phyloP scores from a whole-genome alignment of 2,329 filamentous ascomycete species.

The Stachybotrys echinatus region DNA sequence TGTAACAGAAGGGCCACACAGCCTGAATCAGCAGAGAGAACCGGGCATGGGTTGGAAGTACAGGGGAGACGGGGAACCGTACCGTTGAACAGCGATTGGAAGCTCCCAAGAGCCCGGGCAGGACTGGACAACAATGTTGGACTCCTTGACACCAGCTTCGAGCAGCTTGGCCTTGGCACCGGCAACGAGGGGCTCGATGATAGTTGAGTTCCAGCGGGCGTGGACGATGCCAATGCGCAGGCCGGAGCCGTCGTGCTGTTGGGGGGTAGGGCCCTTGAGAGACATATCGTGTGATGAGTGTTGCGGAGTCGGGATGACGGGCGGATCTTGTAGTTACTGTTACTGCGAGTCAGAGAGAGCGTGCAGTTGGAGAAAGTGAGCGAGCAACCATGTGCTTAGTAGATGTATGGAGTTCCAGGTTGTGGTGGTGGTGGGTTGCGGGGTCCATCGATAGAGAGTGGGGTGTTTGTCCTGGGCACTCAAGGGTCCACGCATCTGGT shows the following conservation, averaged over 20 bases:
- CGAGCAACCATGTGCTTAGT: too few relatives aligned
- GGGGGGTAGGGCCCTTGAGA: slow-evolving; percentile 51
- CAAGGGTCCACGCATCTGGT: neutral
- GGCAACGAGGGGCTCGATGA: slow-evolving; percentile 79
- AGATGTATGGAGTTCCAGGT: neutral
- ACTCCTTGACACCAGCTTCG: slow-evolving; percentile 73
- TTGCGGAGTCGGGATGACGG: too few relatives aligned
- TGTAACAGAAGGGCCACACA: slow-evolving; percentile 27
- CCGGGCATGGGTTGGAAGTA: slow-evolving; percentile 11
- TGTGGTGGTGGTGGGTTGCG: neutral
- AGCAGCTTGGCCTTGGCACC: slow-evolving; percentile 76
- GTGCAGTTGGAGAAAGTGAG: too few relatives aligned
- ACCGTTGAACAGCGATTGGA: slow-evolving; percentile 84
- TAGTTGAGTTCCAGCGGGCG: slow-evolving; percentile 86
- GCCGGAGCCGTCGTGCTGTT: slow-evolving; percentile 60
- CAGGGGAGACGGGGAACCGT: slow-evolving; percentile 10
- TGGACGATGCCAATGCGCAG: slow-evolving; percentile 94
- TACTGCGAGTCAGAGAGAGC: too few relatives aligned
- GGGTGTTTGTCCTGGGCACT: neutral
- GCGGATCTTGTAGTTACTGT: too few relatives aligned
- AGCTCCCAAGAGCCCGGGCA: slow-evolving; percentile 95
- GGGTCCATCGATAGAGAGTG: neutral
- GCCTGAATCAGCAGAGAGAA: too few relatives aligned
- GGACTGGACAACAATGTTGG: slow-evolving; percentile 83
- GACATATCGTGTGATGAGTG: slow-evolving; percentile 28